Evolutionary conservation across 1,284 basidiomycete genomes (phyloP).

Genomic region (Ceratobasidium papillatum): DNA sequence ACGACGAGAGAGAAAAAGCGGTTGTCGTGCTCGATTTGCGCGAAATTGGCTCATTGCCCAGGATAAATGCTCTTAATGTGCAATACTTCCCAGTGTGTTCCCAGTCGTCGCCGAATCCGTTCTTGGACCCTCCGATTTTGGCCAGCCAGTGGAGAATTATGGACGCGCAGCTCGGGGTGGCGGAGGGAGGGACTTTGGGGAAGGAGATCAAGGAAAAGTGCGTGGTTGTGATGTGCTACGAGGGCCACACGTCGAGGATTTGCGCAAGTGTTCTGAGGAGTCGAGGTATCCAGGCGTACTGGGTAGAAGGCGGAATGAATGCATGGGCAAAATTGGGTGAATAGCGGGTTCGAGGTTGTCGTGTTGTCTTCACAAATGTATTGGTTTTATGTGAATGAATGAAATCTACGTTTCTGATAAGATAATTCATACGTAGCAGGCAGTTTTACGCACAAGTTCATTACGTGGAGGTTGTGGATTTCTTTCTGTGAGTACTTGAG

Average conservation of each 20-base stretch:
- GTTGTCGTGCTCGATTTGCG: slow-evolving; percentile 28
- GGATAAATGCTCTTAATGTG: neutral
- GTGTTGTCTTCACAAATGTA: neutral
- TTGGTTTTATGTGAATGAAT: neutral
- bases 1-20: neutral
- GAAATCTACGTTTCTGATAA: too few species aligned
- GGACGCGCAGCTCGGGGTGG: neutral
- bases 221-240: neutral
- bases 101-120: neutral
- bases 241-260: neutral
- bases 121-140: slow-evolving; percentile 6
- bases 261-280: neutral
- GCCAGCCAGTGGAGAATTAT: slow-evolving; percentile 15
- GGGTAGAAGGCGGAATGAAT: neutral
- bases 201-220: neutral
- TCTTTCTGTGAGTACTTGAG: too few species aligned
- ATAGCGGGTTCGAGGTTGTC: neutral
- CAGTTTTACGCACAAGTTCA: neutral
- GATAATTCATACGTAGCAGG: neutral
- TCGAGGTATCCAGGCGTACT: slow-evolving; percentile 2
- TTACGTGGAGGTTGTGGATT: too few species aligned
- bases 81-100: neutral
- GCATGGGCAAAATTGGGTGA: neutral
- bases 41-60: neutral
- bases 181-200: neutral